Conservation (phyloP, 2,329 filamentous ascomycete genomes). For the Penicillium freii region DNA sequence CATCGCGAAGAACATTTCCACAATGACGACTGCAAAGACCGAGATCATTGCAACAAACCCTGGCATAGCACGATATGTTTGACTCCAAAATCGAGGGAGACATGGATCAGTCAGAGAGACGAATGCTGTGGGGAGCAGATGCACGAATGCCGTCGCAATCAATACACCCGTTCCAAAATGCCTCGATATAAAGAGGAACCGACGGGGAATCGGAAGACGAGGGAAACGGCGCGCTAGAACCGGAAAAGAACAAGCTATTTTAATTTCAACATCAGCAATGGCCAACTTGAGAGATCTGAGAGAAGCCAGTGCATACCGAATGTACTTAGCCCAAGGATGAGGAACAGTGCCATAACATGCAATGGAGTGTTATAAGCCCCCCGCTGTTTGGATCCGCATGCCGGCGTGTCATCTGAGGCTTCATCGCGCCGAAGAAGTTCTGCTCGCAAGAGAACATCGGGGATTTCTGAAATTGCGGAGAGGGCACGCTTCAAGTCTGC, state of each 20-base stretch:
- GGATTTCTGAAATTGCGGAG: conserved; percentile 30
- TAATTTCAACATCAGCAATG: conserved; percentile 10
- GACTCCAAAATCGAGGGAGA: conserved; percentile 74
- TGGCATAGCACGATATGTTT: conserved; percentile 74
- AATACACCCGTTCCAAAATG: conserved; percentile 60
- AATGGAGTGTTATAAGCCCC: conserved; percentile 62
- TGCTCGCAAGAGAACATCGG: conserved; percentile 33
- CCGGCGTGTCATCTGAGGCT: conserved; percentile 24
- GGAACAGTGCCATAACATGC: conserved; percentile 65
- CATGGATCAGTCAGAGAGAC: conserved; percentile 61
- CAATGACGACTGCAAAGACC: conserved; percentile 75
- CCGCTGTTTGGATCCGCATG: conserved; percentile 37
- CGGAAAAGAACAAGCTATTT: conserved; percentile 59
- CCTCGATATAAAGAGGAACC: conserved; percentile 58
- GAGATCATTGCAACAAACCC: conserved; percentile 79
- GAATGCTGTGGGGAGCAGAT: conserved; percentile 63
- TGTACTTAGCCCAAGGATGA: conserved; percentile 59
- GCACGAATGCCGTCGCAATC: conserved; percentile 58
- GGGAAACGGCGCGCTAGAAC: conserved; percentile 60
- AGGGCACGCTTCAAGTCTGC: conserved; percentile 23
- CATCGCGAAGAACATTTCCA: conserved; percentile 87
- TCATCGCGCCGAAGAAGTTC: conserved; percentile 33
- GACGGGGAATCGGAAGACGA: conserved; percentile 57
- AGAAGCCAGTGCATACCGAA: conserved; percentile 33
- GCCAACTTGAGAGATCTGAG: background rate